Conservation (phyloP, 495 filamentous ascomycete genomes). For the Neurospora sp. region DNA sequence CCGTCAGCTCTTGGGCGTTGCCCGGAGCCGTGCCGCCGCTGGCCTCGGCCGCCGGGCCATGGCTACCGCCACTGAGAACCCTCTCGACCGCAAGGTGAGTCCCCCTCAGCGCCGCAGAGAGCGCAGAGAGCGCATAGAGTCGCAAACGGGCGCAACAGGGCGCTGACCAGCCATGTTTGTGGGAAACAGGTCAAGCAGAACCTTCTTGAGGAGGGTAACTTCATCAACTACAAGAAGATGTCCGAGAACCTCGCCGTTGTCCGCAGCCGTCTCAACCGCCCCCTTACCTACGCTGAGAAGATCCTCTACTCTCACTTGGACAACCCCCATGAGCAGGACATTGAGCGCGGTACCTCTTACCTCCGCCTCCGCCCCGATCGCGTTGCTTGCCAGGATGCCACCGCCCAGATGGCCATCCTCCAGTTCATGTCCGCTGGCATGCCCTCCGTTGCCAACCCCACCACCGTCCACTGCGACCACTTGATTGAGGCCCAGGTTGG, state of each 20-base stretch:
- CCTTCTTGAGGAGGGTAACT: constrained; percentile 47
- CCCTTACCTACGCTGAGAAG: constrained; percentile 95
- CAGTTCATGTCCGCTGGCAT: constrained; percentile 99
- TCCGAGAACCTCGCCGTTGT: constrained; percentile 91
- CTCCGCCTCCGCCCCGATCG: constrained; percentile 93
- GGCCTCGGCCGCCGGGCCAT: constrained; percentile 42
- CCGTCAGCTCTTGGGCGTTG: constrained; percentile 43
- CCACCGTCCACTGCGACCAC: constrained; percentile 98
- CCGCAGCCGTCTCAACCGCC: constrained; percentile 76
- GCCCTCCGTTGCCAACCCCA: constrained; percentile 85
- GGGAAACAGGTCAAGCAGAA: constrained; percentile 41
- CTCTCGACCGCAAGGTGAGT: constrained; percentile 44
- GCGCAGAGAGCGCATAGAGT: not conserved
- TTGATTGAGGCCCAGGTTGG: constrained; percentile 97
- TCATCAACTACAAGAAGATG: constrained; percentile 82
- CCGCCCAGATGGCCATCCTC: constrained; percentile 98
- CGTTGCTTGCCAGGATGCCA: constrained; percentile 99
- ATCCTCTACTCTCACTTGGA: constrained; percentile 98
- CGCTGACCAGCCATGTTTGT: constrained; percentile 11
- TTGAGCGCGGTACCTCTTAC: constrained; percentile 91
- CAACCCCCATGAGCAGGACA: constrained; percentile 90
- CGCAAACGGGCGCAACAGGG: not conserved
- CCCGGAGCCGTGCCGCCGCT: constrained; percentile 39
- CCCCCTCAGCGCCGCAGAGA: not conserved
- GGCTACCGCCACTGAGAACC: constrained; percentile 43